Evolutionary conservation across 495 filamentous ascomycete genomes (phyloP).

Genomic region (Hyphodiscus hymeniophilus): DNA sequence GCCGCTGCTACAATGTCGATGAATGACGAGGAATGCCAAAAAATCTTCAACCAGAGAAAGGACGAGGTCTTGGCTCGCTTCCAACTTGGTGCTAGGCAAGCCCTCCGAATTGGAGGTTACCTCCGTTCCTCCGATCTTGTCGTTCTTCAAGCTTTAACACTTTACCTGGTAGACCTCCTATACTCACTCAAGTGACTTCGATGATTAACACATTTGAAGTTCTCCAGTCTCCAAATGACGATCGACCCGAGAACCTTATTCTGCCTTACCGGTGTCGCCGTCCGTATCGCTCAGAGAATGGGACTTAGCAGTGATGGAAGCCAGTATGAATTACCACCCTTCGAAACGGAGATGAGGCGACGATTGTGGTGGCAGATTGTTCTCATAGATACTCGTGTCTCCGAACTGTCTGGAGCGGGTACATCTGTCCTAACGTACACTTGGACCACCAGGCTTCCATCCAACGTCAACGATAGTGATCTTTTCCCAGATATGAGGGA

Average conservation of each 20-base stretch:
- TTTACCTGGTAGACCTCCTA: conserved; percentile 39
- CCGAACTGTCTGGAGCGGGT: conserved; percentile 62
- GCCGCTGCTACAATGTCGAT: conserved; percentile 30
- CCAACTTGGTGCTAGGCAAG: conserved; percentile 31
- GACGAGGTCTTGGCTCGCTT: conserved; percentile 29
- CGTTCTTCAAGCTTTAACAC: conserved; percentile 49
- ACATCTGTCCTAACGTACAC: conserved; percentile 69
- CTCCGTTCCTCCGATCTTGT: conserved; percentile 43
- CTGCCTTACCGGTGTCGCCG: conserved; percentile 33
- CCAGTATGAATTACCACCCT: conserved; percentile 41
- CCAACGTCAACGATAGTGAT: conserved; percentile 36
- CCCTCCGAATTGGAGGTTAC: conserved; percentile 38
- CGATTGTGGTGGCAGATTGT: conserved; percentile 56
- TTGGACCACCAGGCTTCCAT: conserved; percentile 34
- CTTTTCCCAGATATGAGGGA: conserved; percentile 33
- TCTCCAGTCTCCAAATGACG: conserved; percentile 13
- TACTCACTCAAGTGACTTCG: neutral
- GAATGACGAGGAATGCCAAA: conserved; percentile 25
- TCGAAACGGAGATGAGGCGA: conserved; percentile 53
- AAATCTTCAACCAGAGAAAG: conserved; percentile 33
- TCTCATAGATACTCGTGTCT: conserved; percentile 42
- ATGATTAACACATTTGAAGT: conserved; percentile 5
- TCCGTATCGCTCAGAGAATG: conserved; percentile 36
- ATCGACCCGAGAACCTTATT: conserved; percentile 35
- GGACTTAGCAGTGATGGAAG: conserved; percentile 43